Evolutionary conservation across 352 stramenopile species (phyloP).

Genomic region (Phytopythium montanum): DNA sequence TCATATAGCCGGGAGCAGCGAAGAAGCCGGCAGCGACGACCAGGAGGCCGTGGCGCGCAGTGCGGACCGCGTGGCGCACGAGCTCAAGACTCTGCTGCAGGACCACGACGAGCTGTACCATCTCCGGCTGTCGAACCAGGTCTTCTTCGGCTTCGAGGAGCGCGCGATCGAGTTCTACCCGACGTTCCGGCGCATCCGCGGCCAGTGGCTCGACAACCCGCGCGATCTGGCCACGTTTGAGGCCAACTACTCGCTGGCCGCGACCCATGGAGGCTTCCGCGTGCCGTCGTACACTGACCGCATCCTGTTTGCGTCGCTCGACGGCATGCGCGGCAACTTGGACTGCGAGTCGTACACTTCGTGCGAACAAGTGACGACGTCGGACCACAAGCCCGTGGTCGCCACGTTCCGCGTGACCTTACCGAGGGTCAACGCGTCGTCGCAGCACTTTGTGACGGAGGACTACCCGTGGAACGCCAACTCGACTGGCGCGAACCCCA

Average conservation of each 20-base stretch:
- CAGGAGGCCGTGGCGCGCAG: constrained; percentile 2
- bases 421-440: not conserved
- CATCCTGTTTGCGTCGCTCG: constrained; percentile 78
- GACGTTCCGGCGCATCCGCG: constrained; percentile 72
- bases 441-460: constrained; percentile 13
- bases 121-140: constrained; percentile 52
- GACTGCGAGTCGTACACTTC: constrained; percentile 72
- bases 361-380: constrained; percentile 67
- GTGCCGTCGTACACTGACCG: constrained; percentile 90
- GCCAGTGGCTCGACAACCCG: constrained; percentile 31
- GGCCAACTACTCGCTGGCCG: constrained; percentile 64
- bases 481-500: constrained; percentile 37
- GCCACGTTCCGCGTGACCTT: constrained; percentile 56
- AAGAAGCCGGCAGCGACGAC: not conserved
- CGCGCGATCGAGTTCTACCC: constrained; percentile 67
- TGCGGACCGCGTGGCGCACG: constrained; percentile 1
- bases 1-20: not conserved
- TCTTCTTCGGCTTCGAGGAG: constrained; percentile 82
- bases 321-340: constrained; percentile 46
- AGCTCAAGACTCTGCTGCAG: constrained; percentile 36
- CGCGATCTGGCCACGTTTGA: constrained; percentile 29
- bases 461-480: constrained; percentile 37
- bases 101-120: constrained; percentile 74
- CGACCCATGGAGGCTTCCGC: constrained; percentile 53
- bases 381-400: constrained; percentile 83